phyloP scores from a whole-genome alignment of 805 yeast species.

The Isabelozyma heimii region DNA sequence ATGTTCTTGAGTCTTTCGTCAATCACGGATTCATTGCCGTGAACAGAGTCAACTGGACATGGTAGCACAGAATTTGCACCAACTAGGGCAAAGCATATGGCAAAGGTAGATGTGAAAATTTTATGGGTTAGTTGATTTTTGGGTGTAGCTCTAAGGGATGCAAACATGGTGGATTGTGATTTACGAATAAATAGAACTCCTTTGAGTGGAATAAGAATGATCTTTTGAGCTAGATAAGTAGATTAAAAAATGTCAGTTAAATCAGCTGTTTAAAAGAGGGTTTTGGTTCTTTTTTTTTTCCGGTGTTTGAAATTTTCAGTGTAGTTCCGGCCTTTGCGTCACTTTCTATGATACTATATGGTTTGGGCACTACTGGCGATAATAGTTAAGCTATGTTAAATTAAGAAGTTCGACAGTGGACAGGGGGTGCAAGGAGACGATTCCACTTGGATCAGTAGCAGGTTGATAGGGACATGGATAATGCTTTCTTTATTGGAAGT shows the following conservation, averaged over 20 bases:
- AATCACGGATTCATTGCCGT: constrained; percentile 38
- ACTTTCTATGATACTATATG: not conserved
- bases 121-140: constrained; percentile 60
- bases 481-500: not conserved
- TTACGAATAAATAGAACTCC: not conserved
- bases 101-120: constrained; percentile 68
- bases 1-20: constrained; percentile 26
- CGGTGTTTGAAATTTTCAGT: not conserved
- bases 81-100: constrained; percentile 57
- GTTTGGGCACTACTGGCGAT: not conserved
- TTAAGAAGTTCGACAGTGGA: no score
- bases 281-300: not conserved
- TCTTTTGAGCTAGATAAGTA: not conserved
- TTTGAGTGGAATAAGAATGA: not conserved
- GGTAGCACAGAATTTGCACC: constrained; percentile 55
- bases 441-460: not conserved
- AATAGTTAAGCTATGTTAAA: no score
- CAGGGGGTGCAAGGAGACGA: not conserved
- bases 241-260: not conserved
- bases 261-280: not conserved
- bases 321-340: not conserved
- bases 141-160: constrained; percentile 50
- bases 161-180: constrained; percentile 37
- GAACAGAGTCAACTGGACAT: constrained; percentile 42
- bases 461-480: no score